Evolutionary conservation across 106 monocot genomes (phyloP), one percentile per base, ranked within the genome.

Genomic region (Chionographis japonica): DNA sequence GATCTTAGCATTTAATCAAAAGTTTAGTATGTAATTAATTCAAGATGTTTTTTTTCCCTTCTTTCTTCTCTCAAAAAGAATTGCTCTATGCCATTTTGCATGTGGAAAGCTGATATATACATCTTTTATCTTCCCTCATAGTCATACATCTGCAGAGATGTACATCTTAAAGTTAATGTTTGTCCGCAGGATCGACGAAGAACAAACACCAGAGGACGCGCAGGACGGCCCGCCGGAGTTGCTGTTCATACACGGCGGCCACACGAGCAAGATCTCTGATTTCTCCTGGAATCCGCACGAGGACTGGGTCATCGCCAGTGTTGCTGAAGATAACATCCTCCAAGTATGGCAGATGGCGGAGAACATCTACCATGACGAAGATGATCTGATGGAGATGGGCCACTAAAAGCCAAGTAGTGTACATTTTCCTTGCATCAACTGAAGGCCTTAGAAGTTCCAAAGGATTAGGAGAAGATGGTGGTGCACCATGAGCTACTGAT

Each of bases 341-440:
- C 97, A 97, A 72, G 89, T 97, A 72, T 97, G 97, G 97, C 97
- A 97, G 72, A 98, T 98, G 97, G 97, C 97, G 0, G 97, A 97
- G 74, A 97, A 90, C 75, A 97, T 97, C 52, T 97, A 92, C 72
- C 92, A 92, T 11, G 95, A 94, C 54, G 90, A 95, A 5, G 88
- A 88, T 17, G 90, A 84, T 65, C 27, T 78, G 4, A 70, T 0
- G 60, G 12, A 46, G 81, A 84, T 3, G 80, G 78, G 20, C 72
- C 78, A 8, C 15, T 62, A 3, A 83, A 80, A 77, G 73, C 73
- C 9, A 38, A 69, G 2, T 72, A 60, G 41, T 1, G 27, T 27
- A 27, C 27, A 27, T 27, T 27, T 27, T 27, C 27, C 27, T 27
- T 27, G 27, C 27, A 27, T 27, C 1, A 27, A 27, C 27, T 27